Base-by-base conservation (phyloP, 495 filamentous ascomycete genomes). In the Neurospora sp. region DNA sequence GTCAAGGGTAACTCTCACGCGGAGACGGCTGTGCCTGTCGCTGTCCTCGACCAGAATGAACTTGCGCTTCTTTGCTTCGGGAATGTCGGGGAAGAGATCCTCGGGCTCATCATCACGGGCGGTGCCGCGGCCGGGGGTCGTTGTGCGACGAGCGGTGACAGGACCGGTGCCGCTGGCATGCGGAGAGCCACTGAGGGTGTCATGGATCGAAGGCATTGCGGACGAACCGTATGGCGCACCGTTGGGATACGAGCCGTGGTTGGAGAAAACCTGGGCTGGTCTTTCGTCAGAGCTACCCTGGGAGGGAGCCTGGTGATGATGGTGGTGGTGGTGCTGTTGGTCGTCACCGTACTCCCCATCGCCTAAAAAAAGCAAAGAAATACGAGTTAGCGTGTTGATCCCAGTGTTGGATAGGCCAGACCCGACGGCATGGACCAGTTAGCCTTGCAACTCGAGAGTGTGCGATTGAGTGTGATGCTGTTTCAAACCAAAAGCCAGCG, bases 41-140 rank as follows among this genome's bases (percentile, higher is more conserved):
- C 86, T 87, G 80, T 98, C 96, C 73, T 97, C 93, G 31, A 99
- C 94, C 4, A 97, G 88, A 76, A 99, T 97, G 80, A 98, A 98
- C 80, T 97, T 99, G 75, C 94, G 91, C 71, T 91, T 92, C 81
- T 96, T 97, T 70, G 89, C 89, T 70, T 93, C 92, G 2, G 95
- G 95, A 35, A 97, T 86, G 69, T 93, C 90, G 69, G 93, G 91
- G 80, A 97, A 98, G 18, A 99, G 86, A 11, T 89, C 88, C 7
- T 87, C 86, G 22, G 88, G 89, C 61, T 82, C 80, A 39, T 85
- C 84, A 6, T 84, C 80, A 20, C 82, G 82, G 72, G 80, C 77
- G 44, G 71, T 73, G 11, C 73, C 73, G 27, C n/a, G 20, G 31
- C 16, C 73, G 3, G 70, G 20, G 18, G 59, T 20, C 69, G 74